Conservation (phyloP, 176 grass and related monocot species). For the Neostapfia colusana region DNA sequence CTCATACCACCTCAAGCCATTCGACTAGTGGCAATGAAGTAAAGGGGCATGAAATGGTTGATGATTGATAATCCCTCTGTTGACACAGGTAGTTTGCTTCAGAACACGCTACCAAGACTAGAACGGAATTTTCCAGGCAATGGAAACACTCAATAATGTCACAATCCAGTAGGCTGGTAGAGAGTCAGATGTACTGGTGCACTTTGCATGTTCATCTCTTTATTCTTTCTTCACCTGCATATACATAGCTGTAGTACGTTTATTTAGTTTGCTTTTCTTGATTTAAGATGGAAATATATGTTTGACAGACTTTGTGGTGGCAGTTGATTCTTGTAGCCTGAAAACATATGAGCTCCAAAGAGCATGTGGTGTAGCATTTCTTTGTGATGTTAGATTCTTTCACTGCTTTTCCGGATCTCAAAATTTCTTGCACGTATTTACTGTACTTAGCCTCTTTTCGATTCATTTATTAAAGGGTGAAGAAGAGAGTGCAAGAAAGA, state of each 20-base stretch:
- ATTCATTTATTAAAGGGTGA: neutral
- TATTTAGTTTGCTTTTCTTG: constrained; percentile 4
- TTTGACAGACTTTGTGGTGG: neutral
- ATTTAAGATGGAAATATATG: neutral
- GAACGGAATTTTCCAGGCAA: constrained; percentile 3
- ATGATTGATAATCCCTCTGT: constrained; percentile 33
- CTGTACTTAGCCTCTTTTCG: neutral
- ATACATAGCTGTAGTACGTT: constrained; percentile 36
- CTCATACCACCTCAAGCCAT: constrained; percentile 33
- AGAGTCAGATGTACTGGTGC: constrained; percentile 22
- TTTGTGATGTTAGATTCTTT: neutral
- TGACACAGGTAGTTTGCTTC: neutral
- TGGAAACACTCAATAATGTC: neutral
- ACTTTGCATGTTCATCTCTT: neutral
- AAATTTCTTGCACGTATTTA: neutral
- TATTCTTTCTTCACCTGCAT: neutral
- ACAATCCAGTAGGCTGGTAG: neutral
- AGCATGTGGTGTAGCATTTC: neutral
- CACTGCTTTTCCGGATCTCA: neutral
- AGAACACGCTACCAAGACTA: constrained; percentile 11
- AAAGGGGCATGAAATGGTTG: constrained; percentile 44
- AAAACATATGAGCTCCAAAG: neutral
- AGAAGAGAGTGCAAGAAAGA: constrained; percentile 8
- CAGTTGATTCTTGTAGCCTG: neutral
- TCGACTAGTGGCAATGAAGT: constrained; percentile 24